These are phyloP conservation scores for Carex arenaria DNA, from an alignment of 202 grass and related monocot genomes.

Conservation along the genomic window DNA sequence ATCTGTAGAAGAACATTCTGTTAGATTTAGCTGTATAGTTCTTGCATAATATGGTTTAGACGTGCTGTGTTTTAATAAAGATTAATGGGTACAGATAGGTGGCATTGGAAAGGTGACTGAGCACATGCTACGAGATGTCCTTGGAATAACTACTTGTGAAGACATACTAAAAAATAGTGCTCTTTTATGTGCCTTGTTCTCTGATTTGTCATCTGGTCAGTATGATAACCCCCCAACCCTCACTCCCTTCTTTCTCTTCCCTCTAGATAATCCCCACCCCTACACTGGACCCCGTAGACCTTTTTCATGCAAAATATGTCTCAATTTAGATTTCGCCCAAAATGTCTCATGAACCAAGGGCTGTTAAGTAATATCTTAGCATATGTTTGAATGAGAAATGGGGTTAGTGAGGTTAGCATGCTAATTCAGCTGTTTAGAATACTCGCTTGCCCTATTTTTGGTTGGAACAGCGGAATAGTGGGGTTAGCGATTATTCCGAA, in stretches of 20 bases:
- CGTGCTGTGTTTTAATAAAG: slow-evolving; percentile 45
- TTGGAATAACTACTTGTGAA: slow-evolving; percentile 87
- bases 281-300: too few relatives aligned
- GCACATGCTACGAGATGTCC: slow-evolving; percentile 59
- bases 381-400: too few relatives aligned
- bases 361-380: too few relatives aligned
- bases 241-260: not conserved
- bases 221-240: slow-evolving; percentile 15
- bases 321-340: not conserved
- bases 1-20: not conserved
- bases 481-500: too few relatives aligned
- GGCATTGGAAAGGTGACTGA: slow-evolving; percentile 98
- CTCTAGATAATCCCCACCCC: not conserved
- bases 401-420: too few relatives aligned
- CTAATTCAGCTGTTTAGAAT: too few relatives aligned
- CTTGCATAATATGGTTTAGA: slow-evolving; percentile 6
- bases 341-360: not conserved
- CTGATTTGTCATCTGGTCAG: slow-evolving; percentile 71
- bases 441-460: too few relatives aligned
- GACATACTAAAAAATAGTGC: slow-evolving; percentile 77
- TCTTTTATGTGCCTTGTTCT: slow-evolving; percentile 80
- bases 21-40: not conserved
- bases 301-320: not conserved
- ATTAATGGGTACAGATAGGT: slow-evolving; percentile 74
- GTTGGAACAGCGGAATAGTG: too few relatives aligned